Conservation (phyloP, 345 rosid genomes). For the Eucalyptus microcorys region DNA sequence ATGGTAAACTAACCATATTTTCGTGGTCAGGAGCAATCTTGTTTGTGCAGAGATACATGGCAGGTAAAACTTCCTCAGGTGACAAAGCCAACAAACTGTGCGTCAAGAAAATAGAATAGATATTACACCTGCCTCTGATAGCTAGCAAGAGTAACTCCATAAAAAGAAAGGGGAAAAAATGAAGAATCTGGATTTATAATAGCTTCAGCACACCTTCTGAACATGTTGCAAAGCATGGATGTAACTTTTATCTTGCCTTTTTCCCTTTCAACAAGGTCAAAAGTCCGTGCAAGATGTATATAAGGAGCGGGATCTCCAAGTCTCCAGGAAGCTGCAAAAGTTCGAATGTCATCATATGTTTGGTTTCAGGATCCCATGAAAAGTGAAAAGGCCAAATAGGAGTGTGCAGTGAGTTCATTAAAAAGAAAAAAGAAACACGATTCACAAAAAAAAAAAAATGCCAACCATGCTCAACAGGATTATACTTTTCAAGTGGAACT, state of each 20-base stretch:
- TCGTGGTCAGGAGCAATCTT: conserved; percentile 85
- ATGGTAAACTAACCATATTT: conserved; percentile 41
- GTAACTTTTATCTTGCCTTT: conserved; percentile 82
- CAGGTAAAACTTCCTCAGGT: conserved; percentile 78
- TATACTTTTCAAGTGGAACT: conserved; percentile 52
- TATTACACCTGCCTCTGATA: neutral
- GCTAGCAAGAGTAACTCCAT: neutral
- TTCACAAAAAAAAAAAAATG: conserved; percentile 5
- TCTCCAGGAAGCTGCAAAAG: conserved; percentile 73
- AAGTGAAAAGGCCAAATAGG: neutral
- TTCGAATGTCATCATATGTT: neutral
- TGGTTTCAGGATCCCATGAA: neutral
- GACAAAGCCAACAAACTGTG: conserved; percentile 82
- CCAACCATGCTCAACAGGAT: conserved; percentile 65
- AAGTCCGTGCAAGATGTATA: conserved; percentile 75
- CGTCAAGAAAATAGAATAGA: neutral
- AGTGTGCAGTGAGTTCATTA: neutral
- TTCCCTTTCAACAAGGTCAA: conserved; percentile 73
- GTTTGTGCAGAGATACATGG: conserved; percentile 79
- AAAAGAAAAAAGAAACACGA: neutral
- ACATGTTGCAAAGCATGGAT: conserved; percentile 89
- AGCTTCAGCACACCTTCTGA: conserved; percentile 49
- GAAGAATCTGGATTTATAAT: neutral
- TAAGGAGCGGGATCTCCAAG: conserved; percentile 72
- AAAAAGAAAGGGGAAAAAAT: neutral